phyloP scores from a whole-genome alignment of 192 early-diverging fungal genomes.

The Geranomyces variabilis region DNA sequence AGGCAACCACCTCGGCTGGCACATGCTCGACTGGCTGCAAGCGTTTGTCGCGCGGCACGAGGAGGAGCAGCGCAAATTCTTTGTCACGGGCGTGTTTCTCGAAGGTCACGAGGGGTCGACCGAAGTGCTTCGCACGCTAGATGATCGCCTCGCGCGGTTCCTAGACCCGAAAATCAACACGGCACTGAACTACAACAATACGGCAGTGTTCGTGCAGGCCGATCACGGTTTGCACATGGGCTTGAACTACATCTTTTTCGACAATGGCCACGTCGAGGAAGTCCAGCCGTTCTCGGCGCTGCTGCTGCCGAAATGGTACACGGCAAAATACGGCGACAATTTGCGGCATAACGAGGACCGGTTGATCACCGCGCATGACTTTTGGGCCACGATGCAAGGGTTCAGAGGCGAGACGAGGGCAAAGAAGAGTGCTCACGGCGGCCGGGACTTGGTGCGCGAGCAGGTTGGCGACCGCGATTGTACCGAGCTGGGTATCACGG shows the following conservation, averaged over 20 bases:
- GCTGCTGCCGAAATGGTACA: constrained; percentile 5
- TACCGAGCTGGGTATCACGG: not conserved
- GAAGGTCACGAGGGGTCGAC: constrained; percentile 18
- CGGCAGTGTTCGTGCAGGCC: constrained; percentile 15
- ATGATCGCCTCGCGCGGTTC: constrained; percentile 6
- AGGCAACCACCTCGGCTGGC: constrained; percentile 7
- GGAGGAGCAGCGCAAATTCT: constrained; percentile 8
- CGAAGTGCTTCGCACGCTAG: constrained; percentile 2
- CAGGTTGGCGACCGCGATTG: not conserved
- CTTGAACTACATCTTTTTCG: constrained; percentile 15
- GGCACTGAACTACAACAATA: not conserved
- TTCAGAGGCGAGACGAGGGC: not conserved
- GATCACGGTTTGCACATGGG: constrained; percentile 16
- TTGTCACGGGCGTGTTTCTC: constrained; percentile 12
- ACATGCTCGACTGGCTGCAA: constrained; percentile 13
- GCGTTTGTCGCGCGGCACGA: not conserved
- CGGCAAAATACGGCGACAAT: constrained; percentile 1
- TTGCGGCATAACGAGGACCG: constrained; percentile 6
- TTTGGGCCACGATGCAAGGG: constrained; percentile 16
- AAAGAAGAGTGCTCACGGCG: not conserved
- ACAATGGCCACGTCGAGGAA: constrained; percentile 14
- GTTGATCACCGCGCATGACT: constrained; percentile 7
- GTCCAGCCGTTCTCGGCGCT: constrained; percentile 13
- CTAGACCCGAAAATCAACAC: constrained; percentile 5
- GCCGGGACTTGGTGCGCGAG: not conserved